These are phyloP conservation scores for Penicillium sp. DNA, from an alignment of 2,329 filamentous ascomycete genomes.

Conservation along the genomic window DNA sequence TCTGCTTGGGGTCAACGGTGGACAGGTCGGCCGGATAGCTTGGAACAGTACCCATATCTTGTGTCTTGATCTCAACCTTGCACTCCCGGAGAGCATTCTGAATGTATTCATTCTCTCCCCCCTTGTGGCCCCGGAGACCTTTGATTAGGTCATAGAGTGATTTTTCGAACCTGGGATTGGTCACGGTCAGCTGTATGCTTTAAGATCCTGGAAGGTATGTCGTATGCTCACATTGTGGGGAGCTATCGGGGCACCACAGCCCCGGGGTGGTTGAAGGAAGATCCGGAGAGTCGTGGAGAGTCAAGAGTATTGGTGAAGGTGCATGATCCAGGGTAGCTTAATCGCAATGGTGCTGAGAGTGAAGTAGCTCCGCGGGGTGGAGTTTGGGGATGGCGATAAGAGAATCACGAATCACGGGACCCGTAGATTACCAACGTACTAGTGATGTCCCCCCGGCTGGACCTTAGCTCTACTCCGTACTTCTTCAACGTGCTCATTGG, in stretches of 20 bases:
- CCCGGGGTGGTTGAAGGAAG: too few relatives aligned
- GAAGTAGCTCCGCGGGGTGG: conserved; percentile 10
- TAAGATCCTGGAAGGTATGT: not conserved
- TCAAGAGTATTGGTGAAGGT: not conserved
- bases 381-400: conserved; percentile 18
- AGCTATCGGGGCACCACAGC: not conserved
- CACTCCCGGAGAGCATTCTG: conserved; percentile 94
- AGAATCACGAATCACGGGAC: conserved; percentile 22
- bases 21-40: not conserved
- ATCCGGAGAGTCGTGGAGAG: not conserved
- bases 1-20: conserved; percentile 54
- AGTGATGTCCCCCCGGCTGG: too few relatives aligned
- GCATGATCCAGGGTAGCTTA: not conserved
- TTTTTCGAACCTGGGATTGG: conserved; percentile 83
- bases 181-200: not conserved
- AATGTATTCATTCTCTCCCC: conserved; percentile 92
- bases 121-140: conserved; percentile 92
- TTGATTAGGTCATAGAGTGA: conserved; percentile 98
- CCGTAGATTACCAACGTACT: not conserved
- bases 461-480: not conserved
- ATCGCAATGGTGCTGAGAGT: not conserved
- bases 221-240: conserved; percentile 1
- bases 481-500: not conserved
- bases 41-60: conserved; percentile 74
- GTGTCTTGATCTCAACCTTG: conserved; percentile 83